Percentiles rank a stretch among this genome's conserved stretches.
phyloP scores from a whole-genome alignment of 2,329 filamentous ascomycete genomes.

The Aspergillus terreus region DNA sequence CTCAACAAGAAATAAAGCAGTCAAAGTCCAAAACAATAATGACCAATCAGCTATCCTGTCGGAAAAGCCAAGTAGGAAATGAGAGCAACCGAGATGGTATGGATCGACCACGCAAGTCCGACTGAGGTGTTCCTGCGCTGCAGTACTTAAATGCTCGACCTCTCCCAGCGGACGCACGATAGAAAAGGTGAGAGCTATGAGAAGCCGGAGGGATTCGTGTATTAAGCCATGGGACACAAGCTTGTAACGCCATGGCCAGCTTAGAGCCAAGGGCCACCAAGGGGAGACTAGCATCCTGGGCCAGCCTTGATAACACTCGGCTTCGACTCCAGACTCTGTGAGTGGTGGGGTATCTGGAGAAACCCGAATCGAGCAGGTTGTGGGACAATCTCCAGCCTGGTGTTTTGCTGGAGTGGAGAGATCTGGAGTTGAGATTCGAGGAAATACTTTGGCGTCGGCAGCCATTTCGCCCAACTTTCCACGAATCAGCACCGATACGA shows the following conservation, averaged over 20 bases:
- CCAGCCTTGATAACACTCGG: constrained; percentile 15
- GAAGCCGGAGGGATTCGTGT: constrained; percentile 14
- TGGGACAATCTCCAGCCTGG: not conserved
- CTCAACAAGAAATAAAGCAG: not conserved
- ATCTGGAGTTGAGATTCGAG: constrained; percentile 27
- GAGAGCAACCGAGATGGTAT: not conserved
- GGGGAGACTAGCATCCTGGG: constrained; percentile 17
- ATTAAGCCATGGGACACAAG: constrained; percentile 7
- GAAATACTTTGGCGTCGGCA: constrained; percentile 24
- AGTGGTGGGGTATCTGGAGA: constrained; percentile 26
- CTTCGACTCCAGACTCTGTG: constrained; percentile 17
- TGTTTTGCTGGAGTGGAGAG: constrained; percentile 17
- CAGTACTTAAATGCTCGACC: not conserved
- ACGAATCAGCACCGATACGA: constrained; percentile 23
- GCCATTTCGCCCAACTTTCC: constrained; percentile 18
- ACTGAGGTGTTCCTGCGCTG: too few species aligned
- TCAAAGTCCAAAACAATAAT: not conserved
- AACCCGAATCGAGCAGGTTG: constrained; percentile 9
- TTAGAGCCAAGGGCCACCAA: constrained; percentile 6
- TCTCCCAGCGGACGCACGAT: constrained; percentile 2
- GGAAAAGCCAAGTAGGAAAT: not conserved
- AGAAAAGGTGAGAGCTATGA: not conserved
- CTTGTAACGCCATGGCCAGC: constrained; percentile 3
- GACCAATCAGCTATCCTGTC: not conserved
- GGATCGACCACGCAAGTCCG: not conserved